These are phyloP conservation scores for Hyphopichia burtonii DNA, from an alignment of 1,139 yeast genomes.

Conservation along the genomic window DNA sequence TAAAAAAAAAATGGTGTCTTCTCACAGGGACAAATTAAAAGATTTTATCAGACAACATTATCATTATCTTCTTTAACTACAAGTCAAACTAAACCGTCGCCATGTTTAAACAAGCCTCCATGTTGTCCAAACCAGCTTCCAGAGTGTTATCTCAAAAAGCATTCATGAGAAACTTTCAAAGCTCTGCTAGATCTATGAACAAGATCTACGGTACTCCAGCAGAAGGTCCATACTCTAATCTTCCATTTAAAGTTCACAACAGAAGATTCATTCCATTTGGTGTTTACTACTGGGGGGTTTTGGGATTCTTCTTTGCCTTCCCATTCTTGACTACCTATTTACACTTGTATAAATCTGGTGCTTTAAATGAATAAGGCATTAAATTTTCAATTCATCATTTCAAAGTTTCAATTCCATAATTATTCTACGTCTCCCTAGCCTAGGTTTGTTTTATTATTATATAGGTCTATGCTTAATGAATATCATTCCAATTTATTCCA, in stretches of 20 bases:
- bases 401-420: background rate
- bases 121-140: conserved; percentile 27
- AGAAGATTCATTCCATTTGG: conserved; percentile 82
- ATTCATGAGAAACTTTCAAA: conserved; percentile 38
- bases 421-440: background rate
- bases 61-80: too few relatives aligned
- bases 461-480: background rate
- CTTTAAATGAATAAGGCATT: conserved; percentile 26
- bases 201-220: conserved; percentile 48
- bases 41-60: background rate
- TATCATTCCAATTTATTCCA: conserved; percentile 8
- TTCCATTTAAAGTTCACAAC: conserved; percentile 91
- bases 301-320: conserved; percentile 57
- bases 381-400: background rate
- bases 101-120: conserved; percentile 1
- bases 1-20: background rate
- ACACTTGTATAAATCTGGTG: conserved; percentile 77
- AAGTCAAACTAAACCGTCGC: background rate
- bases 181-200: conserved; percentile 35
- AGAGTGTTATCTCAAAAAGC: conserved; percentile 29
- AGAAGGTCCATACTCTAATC: conserved; percentile 85
- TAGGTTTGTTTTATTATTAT: background rate
- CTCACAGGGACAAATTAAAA: too few relatives aligned
- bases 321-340: conserved; percentile 70
- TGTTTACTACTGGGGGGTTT: conserved; percentile 75